Percentiles rank a stretch among this genome's conserved stretches.
These are phyloP conservation scores for Trichoderma sp. DNA, from an alignment of 2,329 filamentous ascomycete species.

Conservation along the genomic window DNA sequence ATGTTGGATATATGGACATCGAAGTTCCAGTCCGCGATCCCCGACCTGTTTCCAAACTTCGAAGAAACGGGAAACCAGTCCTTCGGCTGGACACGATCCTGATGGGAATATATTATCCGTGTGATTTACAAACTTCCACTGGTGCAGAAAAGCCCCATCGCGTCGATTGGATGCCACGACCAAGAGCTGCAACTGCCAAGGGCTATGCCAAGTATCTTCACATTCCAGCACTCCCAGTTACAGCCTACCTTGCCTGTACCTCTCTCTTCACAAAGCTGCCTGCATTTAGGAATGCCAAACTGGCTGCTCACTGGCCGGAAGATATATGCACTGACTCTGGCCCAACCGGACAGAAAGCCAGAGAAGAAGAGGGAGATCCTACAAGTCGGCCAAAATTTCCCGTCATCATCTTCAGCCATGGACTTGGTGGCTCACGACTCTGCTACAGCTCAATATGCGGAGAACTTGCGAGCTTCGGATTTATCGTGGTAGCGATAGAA, in stretches of 20 bases:
- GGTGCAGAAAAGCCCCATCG: constrained; percentile 49
- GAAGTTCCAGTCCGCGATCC: constrained; percentile 58
- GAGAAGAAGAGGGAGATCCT: constrained; percentile 18
- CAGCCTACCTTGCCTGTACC: constrained; percentile 57
- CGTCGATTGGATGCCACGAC: constrained; percentile 63
- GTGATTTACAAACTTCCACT: constrained; percentile 40
- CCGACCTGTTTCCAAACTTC: constrained; percentile 43
- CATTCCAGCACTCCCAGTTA: constrained; percentile 49
- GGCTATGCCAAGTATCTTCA: constrained; percentile 65
- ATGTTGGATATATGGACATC: constrained; percentile 67
- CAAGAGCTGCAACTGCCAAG: constrained; percentile 55
- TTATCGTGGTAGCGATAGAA: constrained; percentile 65
- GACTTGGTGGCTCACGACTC: constrained; percentile 63
- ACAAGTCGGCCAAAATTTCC: constrained; percentile 53
- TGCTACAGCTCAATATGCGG: constrained; percentile 64
- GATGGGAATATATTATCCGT: constrained; percentile 67
- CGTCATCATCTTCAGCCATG: constrained; percentile 66
- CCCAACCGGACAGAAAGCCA: constrained; percentile 37
- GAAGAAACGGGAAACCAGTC: constrained; percentile 41
- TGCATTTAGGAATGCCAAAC: constrained; percentile 60
- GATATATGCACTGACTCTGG: constrained; percentile 38
- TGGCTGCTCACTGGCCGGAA: constrained; percentile 57
- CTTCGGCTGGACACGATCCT: constrained; percentile 57
- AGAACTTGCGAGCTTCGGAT: constrained; percentile 66
- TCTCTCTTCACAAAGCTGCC: constrained; percentile 66